phyloP scores from a whole-genome alignment of 805 yeast genomes.

The Scheffersomyces ergatensis region DNA sequence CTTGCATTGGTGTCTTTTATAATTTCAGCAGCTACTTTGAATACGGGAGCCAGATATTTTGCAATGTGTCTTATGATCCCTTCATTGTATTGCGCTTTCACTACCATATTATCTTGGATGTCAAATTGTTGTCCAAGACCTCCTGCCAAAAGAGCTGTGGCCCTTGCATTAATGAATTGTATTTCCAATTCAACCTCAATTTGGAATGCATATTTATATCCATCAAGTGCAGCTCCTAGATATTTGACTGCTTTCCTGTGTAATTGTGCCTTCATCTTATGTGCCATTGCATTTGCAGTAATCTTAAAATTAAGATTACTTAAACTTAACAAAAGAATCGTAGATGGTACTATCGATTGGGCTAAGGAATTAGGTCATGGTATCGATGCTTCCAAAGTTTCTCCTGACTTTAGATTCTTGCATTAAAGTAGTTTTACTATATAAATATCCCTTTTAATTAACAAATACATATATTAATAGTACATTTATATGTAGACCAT shows the following conservation, averaged over 20 bases:
- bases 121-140: constrained; percentile 57
- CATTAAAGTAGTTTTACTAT: too few relatives aligned
- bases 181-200: constrained; percentile 55
- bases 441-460: too few relatives aligned
- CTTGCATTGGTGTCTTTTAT: constrained; percentile 45
- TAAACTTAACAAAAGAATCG: constrained; percentile 41
- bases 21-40: constrained; percentile 47
- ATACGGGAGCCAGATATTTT: constrained; percentile 56
- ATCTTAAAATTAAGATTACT: constrained; percentile 36
- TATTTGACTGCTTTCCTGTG: constrained; percentile 47
- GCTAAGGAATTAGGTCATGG: constrained; percentile 47
- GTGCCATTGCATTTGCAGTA: constrained; percentile 38
- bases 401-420: constrained; percentile 44
- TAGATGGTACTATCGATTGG: constrained; percentile 48
- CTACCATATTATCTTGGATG: constrained; percentile 53
- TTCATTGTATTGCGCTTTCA: constrained; percentile 52
- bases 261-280: constrained; percentile 45
- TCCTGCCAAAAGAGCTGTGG: constrained; percentile 57
- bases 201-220: constrained; percentile 54
- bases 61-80: constrained; percentile 62
- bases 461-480: too few relatives aligned
- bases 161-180: constrained; percentile 56
- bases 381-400: constrained; percentile 38
- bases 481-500: too few relatives aligned
- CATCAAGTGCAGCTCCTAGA: constrained; percentile 42